Evolutionary conservation across 106 monocot species (phyloP).

Genomic region (Platanthera zijinensis): DNA sequence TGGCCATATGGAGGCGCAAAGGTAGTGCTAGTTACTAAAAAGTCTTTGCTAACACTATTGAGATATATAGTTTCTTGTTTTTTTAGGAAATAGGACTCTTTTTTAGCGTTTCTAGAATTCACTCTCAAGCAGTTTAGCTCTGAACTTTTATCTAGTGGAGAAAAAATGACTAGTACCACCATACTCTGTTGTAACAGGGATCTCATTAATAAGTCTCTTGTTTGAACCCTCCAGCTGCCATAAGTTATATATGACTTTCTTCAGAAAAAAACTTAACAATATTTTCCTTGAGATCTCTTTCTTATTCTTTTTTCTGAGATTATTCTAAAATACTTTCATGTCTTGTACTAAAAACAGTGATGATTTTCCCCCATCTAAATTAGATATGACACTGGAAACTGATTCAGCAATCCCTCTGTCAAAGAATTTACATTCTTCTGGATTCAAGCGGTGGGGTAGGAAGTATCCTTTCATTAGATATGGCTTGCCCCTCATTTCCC

Average conservation of each 20-base stretch:
- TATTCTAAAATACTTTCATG: background rate
- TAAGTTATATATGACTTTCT: background rate
- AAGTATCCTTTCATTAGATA: slow-evolving; percentile 77
- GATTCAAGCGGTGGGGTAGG: slow-evolving; percentile 82
- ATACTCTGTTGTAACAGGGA: background rate
- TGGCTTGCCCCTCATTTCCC: slow-evolving; percentile 78
- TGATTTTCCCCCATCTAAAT: background rate
- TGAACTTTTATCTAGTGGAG: background rate
- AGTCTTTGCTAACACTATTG: too few species aligned
- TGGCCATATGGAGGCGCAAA: too few species aligned
- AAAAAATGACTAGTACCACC: background rate
- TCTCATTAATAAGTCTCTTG: background rate
- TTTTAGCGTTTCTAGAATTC: too few species aligned
- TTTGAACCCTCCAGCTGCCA: background rate
- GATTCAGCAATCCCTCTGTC: slow-evolving; percentile 12
- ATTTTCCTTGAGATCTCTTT: background rate
- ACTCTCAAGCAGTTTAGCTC: background rate
- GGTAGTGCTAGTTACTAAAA: too few species aligned
- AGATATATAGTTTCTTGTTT: too few species aligned
- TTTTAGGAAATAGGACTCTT: too few species aligned
- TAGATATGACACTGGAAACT: slow-evolving; percentile 9
- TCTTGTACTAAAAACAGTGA: background rate
- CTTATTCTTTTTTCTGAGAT: background rate
- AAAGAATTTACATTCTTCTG: slow-evolving; percentile 29
- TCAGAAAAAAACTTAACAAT: background rate